Base-by-base conservation (phyloP, 331 rosid genomes). In the Cucumis variabilis region DNA sequence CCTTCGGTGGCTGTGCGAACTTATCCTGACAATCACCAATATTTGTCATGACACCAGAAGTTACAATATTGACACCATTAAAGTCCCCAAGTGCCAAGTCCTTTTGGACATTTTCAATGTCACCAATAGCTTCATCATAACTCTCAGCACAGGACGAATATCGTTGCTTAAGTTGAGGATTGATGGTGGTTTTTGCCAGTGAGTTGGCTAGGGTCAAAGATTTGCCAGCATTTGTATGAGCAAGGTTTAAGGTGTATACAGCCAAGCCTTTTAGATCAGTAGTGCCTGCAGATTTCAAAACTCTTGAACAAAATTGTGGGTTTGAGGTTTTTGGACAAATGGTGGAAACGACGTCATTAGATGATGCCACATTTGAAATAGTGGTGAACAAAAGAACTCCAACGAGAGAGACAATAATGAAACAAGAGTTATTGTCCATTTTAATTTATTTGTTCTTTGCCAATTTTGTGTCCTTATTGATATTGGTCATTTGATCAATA, bases 1-100 rank as follows among this genome's bases (percentile, higher is more conserved):
- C 89, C 6, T 41, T 30, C 0, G 92, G 88, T 24, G 89, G 75
- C 67, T 82, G 82, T 9, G 13, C 16, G 16, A 87, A 87, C 11
- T 15, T 81, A 1, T 48, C 84, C 3, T 65, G 80, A 58, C 96
- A 93, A 51, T 84, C 89, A 12, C 79, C 76, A 46, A 86, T 62
- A 8, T 78, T 21, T 2, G 89, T 72, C 50, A 89, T 6, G 13
- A 37, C 91, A 19, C 27, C 75, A 9, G 86, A 63, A 0, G 67
- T 85, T 0, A 60, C 71, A 2, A 71, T 46, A 27, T 58, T 46
- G 70, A 89, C 85, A 8, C 50, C 89, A 0, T 2, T n/a, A 60
- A 53, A 90, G 46, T 91, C 89, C 1, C 83, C 68, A 25, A 65
- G 7, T 1, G 1, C 17, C 5, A 63, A 70, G 46, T 82, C 41